These are phyloP conservation scores for Adenanthera pavonina DNA, from an alignment of 306 rosid species.

Conservation along the genomic window DNA sequence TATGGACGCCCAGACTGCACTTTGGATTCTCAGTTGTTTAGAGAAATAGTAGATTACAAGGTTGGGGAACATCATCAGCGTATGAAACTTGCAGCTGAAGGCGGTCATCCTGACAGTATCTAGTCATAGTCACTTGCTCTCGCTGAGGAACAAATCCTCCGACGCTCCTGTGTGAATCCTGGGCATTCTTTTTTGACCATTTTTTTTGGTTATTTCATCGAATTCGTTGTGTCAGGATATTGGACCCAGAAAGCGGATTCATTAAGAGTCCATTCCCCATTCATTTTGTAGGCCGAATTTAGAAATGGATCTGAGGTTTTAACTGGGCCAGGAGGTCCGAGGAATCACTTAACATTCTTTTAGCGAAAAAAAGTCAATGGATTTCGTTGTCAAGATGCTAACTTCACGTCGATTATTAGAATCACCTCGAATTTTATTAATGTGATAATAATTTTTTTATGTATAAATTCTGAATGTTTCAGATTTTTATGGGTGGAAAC, in stretches of 20 bases:
- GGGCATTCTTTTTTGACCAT: not conserved
- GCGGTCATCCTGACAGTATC: slow-evolving; percentile 53
- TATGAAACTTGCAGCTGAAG: slow-evolving; percentile 81
- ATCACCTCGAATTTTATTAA: not conserved
- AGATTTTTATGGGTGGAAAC: not conserved
- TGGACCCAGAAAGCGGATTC: slow-evolving; percentile 31
- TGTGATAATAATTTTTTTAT: not conserved
- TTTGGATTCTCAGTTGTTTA: slow-evolving; percentile 77
- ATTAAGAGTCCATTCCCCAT: not conserved
- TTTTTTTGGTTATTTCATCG: not conserved
- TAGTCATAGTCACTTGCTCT: slow-evolving; percentile 20
- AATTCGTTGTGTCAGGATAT: slow-evolving; percentile 12
- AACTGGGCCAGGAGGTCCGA: no score
- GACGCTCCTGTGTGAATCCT: slow-evolving; percentile 15
- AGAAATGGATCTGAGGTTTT: no score
- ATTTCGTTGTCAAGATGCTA: no score
- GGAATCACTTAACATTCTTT: no score
- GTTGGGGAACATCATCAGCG: slow-evolving; percentile 92
- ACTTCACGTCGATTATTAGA: no score
- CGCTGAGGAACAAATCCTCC: not conserved
- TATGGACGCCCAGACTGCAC: slow-evolving; percentile 86
- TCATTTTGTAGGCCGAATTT: slow-evolving; percentile 8
- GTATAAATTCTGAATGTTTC: not conserved
- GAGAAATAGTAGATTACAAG: slow-evolving; percentile 87
- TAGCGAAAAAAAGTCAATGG: no score